Conservation (phyloP, 495 filamentous ascomycete species). For the Lophiostoma macrostomum region DNA sequence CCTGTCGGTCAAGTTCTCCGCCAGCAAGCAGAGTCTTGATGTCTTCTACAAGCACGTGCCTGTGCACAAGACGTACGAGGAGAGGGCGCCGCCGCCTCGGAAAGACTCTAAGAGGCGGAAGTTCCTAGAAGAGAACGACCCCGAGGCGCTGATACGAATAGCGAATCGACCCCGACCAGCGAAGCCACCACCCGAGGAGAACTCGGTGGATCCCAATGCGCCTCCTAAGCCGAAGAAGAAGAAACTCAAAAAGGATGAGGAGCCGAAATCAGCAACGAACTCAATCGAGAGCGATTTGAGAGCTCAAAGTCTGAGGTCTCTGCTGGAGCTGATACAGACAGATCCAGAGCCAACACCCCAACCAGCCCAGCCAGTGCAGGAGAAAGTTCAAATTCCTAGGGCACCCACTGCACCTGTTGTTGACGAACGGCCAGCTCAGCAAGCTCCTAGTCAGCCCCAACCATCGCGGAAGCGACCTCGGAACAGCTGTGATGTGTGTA, state of each 20-base stretch:
- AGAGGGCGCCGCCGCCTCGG: conserved; percentile 33
- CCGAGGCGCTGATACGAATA: conserved; percentile 29
- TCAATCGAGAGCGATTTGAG: conserved; percentile 32
- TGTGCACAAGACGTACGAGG: conserved; percentile 35
- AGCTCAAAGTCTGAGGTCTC: conserved; percentile 30
- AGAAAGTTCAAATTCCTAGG: background rate
- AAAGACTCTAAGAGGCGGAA: conserved; percentile 33
- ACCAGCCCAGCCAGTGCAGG: background rate
- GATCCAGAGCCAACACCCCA: conserved; percentile 20
- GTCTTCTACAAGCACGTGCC: conserved; percentile 36
- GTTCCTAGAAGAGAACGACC: conserved; percentile 26
- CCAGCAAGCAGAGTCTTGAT: conserved; percentile 28
- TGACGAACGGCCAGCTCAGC: background rate
- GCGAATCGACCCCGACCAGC: conserved; percentile 17
- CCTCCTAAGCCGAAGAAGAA: conserved; percentile 23
- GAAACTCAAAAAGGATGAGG: conserved; percentile 18
- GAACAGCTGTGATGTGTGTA: conserved; percentile 30
- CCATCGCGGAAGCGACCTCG: conserved; percentile 7
- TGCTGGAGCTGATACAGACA: conserved; percentile 30
- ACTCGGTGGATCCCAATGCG: background rate
- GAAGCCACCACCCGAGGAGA: conserved; percentile 15
- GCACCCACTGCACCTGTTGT: background rate
- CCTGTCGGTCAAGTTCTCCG: conserved; percentile 35
- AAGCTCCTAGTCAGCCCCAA: conserved; percentile 3
- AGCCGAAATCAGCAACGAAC: conserved; percentile 12